A percentile compares a stretch with the other conserved stretches of the same genome.
These are phyloP conservation scores for Whalleya microplaca DNA, from an alignment of 2,329 filamentous ascomycete genomes.

Conservation along the genomic window DNA sequence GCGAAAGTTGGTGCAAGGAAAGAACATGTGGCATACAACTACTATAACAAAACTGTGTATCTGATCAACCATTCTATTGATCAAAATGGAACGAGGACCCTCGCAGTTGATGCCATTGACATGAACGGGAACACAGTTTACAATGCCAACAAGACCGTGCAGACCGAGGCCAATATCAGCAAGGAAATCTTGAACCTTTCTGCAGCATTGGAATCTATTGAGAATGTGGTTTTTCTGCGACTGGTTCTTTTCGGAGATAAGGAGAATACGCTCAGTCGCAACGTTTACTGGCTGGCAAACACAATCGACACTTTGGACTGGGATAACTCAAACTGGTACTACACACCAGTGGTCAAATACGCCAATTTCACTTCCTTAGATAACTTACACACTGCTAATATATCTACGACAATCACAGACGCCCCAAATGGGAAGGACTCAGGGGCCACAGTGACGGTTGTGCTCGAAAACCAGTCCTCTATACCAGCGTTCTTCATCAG, in stretches of 20 bases:
- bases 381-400: constrained; percentile 41
- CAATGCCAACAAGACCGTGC: constrained; percentile 33
- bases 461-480: constrained; percentile 54
- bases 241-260: constrained; percentile 47
- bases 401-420: constrained; percentile 37
- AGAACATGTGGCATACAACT: constrained; percentile 62
- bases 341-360: constrained; percentile 58
- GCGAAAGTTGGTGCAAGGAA: constrained; percentile 53
- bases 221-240: constrained; percentile 54
- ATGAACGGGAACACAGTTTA: constrained; percentile 48
- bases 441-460: constrained; percentile 34
- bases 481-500: constrained; percentile 62
- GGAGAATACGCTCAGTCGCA: constrained; percentile 50
- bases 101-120: constrained; percentile 55
- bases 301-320: constrained; percentile 56
- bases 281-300: constrained; percentile 62
- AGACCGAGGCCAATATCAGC: constrained; percentile 51
- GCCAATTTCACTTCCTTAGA: constrained; percentile 52
- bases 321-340: constrained; percentile 60
- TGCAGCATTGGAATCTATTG: constrained; percentile 37
- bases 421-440: not conserved
- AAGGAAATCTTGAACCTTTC: constrained; percentile 40
- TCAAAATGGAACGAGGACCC: constrained; percentile 41
- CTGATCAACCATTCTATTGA: constrained; percentile 58
- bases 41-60: constrained; percentile 49